Base-by-base conservation (phyloP, 495 filamentous ascomycete species). In the Cercophora scortea region DNA sequence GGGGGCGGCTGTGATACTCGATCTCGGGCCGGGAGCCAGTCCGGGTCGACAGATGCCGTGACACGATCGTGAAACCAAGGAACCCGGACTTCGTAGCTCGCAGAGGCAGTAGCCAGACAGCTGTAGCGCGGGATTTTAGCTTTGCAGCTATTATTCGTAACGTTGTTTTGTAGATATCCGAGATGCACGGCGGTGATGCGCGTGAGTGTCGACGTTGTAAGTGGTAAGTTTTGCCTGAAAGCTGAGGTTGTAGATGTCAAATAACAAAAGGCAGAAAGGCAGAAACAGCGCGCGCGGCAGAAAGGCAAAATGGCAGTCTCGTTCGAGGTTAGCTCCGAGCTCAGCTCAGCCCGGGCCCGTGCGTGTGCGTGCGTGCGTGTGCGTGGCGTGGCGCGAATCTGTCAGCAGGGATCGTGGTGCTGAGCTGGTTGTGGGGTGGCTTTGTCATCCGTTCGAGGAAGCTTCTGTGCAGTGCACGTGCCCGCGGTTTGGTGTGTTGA, bases 221-320 rank as follows among this genome's bases (percentile, higher is more conserved):
- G 8, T 46, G 4, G 32, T 11, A 32, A 49, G 46, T 18, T 40
- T 17, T 49, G 46, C 46, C 46, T 49, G 46, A 49, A 49, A 49
- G 39, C n/a, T 32, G 33, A 49, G 46, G 46, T 39, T 39, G 46
- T 17, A 38, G 46, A 13, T 12, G 15, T 15, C 16, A 19, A 39
- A 49, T 35, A 11, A 15, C 46, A 43, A 19, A 19, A 13, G 19
- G 34, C 46, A 43, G 15, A 19, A 13, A 49, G 46, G 46, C 46
- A 49, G 46, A 39, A 33, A 49, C 25, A 25, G 5, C n/a, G n/a
- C n/a, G 25, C 25, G 25, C 25, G 25, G 25, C 25, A 25, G 25
- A 25, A 25, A 25, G 25, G 25, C 25, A 25, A 25, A 25, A 25
- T 25, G 25, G 25, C 25, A 25, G 25, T 25, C 25, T 25, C 25